Evolutionary conservation across 257 asterid genomes (phyloP), one percentile per base, ranked within the genome.

Genomic region (Solanum corneliomulleri): DNA sequence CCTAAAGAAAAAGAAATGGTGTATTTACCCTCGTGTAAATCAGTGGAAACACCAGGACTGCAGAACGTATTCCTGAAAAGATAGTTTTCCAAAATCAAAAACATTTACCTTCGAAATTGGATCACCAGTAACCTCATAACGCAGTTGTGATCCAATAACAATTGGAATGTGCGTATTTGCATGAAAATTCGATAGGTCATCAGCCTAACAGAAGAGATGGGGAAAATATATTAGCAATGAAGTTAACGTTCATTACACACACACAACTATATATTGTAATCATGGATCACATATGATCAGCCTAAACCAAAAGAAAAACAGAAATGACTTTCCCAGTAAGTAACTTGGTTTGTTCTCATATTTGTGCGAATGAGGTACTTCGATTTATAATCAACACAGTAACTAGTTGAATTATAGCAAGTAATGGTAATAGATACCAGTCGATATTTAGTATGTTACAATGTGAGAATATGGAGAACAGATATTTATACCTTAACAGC

Each of bases 41-140:
- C 66, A 58, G 66, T 58, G 66, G 66, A 58, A 58, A 58, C 66
- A 20, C 25, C 25, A 8, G 66, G 12, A 20, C 66, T 58, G 2
- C 25, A 58, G 2, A 58, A 58, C 66, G 9, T 58, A 3, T 0
- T 58, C 66, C 66, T 58, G 66, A 58, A 20, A 58, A 58, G 12
- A 20, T 52, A 20, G 66, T 58, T 58, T 80, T 81, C 25, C 7
- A 70, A 31, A 83, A 44, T 11, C 70, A 14, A 25, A 58, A 18
- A 7, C 56, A 25, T 58, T 35, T 87, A 94, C 99, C 98, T 92
- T 95, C 39, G 92, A 94, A 13, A 94, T 87, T 2, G 96, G 94
- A 88, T 97, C 99, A 5, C 99, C 98, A 1, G 99, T 97, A 83
- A 94, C 85, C 90, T 95, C 98, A 87, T 95, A 97, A 60, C 99